These are phyloP conservation scores for Suhomyces sp. DNA, from an alignment of 805 yeast genomes.

Conservation along the genomic window DNA sequence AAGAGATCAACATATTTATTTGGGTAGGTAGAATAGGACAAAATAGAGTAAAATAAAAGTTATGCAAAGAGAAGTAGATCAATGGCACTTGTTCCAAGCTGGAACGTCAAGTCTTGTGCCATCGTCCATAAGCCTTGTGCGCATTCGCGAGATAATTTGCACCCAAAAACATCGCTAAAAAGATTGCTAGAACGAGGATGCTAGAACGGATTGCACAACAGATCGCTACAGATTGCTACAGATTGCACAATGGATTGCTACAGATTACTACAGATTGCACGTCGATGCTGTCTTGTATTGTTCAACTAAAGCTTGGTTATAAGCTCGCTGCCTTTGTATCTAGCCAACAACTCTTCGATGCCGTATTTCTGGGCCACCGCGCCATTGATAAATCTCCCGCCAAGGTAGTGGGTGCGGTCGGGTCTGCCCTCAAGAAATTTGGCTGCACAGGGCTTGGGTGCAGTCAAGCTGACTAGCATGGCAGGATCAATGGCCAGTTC, in stretches of 20 bases:
- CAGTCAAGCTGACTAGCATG: constrained; percentile 79
- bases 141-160: too few relatives aligned
- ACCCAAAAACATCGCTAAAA: too few relatives aligned
- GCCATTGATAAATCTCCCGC: constrained; percentile 79
- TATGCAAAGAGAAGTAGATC: too few relatives aligned
- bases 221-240: too few relatives aligned
- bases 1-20: constrained; percentile 1
- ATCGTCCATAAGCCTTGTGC: too few relatives aligned
- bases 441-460: constrained; percentile 85
- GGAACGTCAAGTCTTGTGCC: too few relatives aligned
- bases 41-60: background rate
- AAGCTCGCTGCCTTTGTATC: constrained; percentile 33
- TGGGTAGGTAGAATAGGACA: background rate
- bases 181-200: too few relatives aligned
- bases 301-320: constrained; percentile 29
- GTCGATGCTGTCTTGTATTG: too few relatives aligned
- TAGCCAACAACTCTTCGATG: constrained; percentile 45
- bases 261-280: too few relatives aligned
- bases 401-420: constrained; percentile 64
- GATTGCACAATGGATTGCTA: too few relatives aligned
- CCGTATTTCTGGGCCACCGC: constrained; percentile 70
- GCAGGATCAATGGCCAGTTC: constrained; percentile 53
- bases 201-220: too few relatives aligned
- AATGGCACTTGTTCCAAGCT: too few relatives aligned
- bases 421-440: constrained; percentile 28